These are phyloP conservation scores for Pythium brachiatum DNA, from an alignment of 352 stramenopile species.

Conservation along the genomic window DNA sequence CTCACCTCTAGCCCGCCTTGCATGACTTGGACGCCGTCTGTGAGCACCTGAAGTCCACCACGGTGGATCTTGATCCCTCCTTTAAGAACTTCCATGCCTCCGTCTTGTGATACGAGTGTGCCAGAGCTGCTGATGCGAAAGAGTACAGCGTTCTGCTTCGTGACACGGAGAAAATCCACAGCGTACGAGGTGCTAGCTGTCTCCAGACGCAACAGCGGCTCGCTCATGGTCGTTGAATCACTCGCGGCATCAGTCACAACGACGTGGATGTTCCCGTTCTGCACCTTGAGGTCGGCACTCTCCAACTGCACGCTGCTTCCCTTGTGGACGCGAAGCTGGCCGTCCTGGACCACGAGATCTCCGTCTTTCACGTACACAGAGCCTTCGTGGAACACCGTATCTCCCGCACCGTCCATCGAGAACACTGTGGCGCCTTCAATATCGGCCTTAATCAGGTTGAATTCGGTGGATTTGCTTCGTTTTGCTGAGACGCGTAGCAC, in stretches of 20 bases:
- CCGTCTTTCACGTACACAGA: conserved; percentile 44
- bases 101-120: conserved; percentile 53
- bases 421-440: conserved; percentile 45
- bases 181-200: neutral
- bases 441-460: conserved; percentile 71
- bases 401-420: conserved; percentile 55
- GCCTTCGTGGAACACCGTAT: conserved; percentile 41
- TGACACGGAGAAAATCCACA: conserved; percentile 50
- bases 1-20: conserved; percentile 19
- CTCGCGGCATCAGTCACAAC: conserved; percentile 19
- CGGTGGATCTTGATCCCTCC: conserved; percentile 56
- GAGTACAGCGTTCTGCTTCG: conserved; percentile 33
- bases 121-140: conserved; percentile 52
- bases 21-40: conserved; percentile 46
- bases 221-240: neutral
- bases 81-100: conserved; percentile 54
- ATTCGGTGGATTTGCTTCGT: conserved; percentile 42
- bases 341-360: conserved; percentile 50
- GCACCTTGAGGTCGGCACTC: conserved; percentile 36
- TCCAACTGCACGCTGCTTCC: conserved; percentile 46
- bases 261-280: conserved; percentile 42
- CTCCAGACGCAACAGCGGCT: conserved; percentile 17
- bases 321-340: conserved; percentile 33
- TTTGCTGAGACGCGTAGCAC: conserved; percentile 53
- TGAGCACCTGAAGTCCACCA: conserved; percentile 57